Base-by-base conservation (phyloP, 2,329 filamentous ascomycete species). In the Periconia sp. region DNA sequence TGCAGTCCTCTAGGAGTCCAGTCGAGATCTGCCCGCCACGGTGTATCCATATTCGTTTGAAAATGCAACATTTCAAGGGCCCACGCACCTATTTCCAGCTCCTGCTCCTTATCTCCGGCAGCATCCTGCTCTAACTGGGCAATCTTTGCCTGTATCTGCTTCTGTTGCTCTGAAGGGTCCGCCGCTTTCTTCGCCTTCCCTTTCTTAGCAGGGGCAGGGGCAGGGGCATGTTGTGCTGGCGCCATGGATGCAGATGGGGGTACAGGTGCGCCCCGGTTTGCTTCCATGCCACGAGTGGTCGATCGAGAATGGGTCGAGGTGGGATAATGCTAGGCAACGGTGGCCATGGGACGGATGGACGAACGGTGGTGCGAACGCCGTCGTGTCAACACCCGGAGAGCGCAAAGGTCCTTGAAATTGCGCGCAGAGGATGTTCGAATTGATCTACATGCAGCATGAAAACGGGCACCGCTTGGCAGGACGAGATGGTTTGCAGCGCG, bases 61-160 rank as follows among this genome's bases (percentile, higher is more conserved):
- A 37, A 5, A 37, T 37, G 33, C 33, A 37, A 11, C 33, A 37
- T 13, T 37, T n/a, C 33, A 59, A 35, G 46, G 23, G 45, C 43
- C 54, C 47, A 74, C 70, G 52, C 65, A 96, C 92, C 91, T 72
- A 99, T 97, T 80, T 97, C 94, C 56, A 89, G 85, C 77, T 97
- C 92, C 76, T 97, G 91, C 64, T 96, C 93, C 75, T 95, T 96
- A 73, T 96, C 92, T 55, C 91, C 91, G 11, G 92, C 92, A 47
- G 89, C 90, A 80, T 97, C 92, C 58, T 91, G 89, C 75, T 99
- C 94, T 54, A 99, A 80, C 77, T 97, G 94, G 19, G 92, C 93
- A 71, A 99, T 97, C 70, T 95, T 91, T 57, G 92, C 91, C 58
- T 92, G 89, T 48, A 99, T 84, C 60, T 97, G 83, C 76, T 96